A percentile compares a stretch with the other conserved stretches of the same genome.
These are phyloP conservation scores for Hanseniaspora opuntiae DNA, from an alignment of 805 yeast genomes.

Conservation along the genomic window DNA sequence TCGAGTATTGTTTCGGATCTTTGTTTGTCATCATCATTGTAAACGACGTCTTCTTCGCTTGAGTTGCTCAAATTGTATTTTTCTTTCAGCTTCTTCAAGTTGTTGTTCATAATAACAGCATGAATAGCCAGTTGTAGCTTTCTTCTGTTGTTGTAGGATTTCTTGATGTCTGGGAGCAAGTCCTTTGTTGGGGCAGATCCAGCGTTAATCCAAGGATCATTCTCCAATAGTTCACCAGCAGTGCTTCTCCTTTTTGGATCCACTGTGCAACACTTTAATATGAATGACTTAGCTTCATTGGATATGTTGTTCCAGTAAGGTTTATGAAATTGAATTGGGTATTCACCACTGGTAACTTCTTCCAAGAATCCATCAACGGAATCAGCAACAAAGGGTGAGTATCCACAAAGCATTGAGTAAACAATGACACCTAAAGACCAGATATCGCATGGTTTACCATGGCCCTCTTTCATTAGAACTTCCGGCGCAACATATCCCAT, in stretches of 20 bases:
- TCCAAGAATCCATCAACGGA: constrained; percentile 64
- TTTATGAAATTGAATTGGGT: constrained; percentile 71
- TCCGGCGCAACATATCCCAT: constrained; percentile 97
- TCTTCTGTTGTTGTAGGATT: constrained; percentile 69
- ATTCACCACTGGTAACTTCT: constrained; percentile 57
- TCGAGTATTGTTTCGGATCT: constrained; percentile 12
- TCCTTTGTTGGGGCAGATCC: constrained; percentile 33
- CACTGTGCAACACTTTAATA: constrained; percentile 52
- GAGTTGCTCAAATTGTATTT: constrained; percentile 31
- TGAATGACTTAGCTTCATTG: constrained; percentile 66
- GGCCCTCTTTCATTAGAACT: constrained; percentile 66
- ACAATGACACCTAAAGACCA: constrained; percentile 94
- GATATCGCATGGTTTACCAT: constrained; percentile 88
- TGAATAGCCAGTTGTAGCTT: constrained; percentile 79
- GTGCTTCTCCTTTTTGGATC: constrained; percentile 60
- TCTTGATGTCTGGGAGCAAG: constrained; percentile 66
- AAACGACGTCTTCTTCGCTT: constrained; percentile 35
- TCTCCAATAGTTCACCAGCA: constrained; percentile 46
- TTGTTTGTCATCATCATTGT: constrained; percentile 23
- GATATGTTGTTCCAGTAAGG: constrained; percentile 78
- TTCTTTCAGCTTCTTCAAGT: constrained; percentile 56
- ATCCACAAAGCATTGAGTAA: constrained; percentile 80
- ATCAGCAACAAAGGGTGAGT: constrained; percentile 82
- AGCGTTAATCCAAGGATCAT: constrained; percentile 56
- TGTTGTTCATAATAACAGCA: constrained; percentile 66